Conservation (phyloP, 1,284 basidiomycete genomes). For the Ceratobasidium theobromae region DNA sequence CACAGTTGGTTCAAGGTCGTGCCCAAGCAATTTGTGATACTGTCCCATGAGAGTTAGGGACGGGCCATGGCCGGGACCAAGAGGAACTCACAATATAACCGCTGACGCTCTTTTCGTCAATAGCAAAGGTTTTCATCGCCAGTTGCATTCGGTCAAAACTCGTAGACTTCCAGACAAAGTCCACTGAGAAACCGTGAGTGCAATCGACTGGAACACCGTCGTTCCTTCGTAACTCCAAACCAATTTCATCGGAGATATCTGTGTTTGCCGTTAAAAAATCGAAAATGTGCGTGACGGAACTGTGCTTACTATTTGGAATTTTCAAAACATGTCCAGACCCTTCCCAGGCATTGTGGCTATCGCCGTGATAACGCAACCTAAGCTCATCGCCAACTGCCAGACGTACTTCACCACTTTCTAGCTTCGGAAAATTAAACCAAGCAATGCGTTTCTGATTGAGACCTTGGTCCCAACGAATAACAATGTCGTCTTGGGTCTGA, state of each 20-base stretch:
- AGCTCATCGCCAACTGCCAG: conserved; percentile 97
- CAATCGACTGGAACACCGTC: conserved; percentile 95
- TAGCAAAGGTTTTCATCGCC: conserved; percentile 99
- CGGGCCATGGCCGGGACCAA: not conserved
- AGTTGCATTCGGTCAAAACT: conserved; percentile 99
- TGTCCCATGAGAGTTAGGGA: conserved; percentile 43
- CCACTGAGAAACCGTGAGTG: conserved; percentile 92
- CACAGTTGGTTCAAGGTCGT: conserved; percentile 90
- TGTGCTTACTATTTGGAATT: conserved; percentile 91
- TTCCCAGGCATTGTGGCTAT: conserved; percentile 88
- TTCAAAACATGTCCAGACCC: conserved; percentile 98
- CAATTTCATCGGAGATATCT: conserved; percentile 99
- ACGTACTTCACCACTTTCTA: conserved; percentile 97
- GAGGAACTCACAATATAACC: conserved; percentile 83
- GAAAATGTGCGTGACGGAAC: not conserved
- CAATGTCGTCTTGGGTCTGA: conserved; percentile 96
- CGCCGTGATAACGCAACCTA: conserved; percentile 85
- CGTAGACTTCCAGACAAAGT: conserved; percentile 99
- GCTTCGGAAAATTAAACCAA: conserved; percentile 93
- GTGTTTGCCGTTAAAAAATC: not conserved
- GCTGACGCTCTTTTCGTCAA: conserved; percentile 98
- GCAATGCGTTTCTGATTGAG: conserved; percentile 97
- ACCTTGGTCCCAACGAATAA: conserved; percentile 96
- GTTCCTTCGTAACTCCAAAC: conserved; percentile 83
- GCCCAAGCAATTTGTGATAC: conserved; percentile 98